Percentiles rank a stretch among this genome's conserved stretches.
These are phyloP conservation scores for Daldinia loculata DNA, from an alignment of 495 filamentous ascomycete genomes.

Conservation along the genomic window DNA sequence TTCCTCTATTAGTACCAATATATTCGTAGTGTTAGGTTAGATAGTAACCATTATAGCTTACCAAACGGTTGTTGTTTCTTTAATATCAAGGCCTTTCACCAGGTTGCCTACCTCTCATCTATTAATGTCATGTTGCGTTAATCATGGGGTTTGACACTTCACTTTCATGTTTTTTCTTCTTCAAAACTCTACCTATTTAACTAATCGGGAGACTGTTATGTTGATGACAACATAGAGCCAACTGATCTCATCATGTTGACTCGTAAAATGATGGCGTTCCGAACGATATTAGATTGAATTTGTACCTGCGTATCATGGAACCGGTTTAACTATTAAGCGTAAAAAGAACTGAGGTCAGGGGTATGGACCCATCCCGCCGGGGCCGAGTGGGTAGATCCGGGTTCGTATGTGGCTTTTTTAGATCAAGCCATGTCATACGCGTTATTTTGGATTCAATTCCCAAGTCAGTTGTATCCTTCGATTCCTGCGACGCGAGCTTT, in stretches of 20 bases:
- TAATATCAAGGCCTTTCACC: too few relatives aligned
- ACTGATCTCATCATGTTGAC: neutral
- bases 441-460: neutral
- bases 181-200: too few relatives aligned
- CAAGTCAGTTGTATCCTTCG: neutral
- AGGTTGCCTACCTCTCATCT: too few relatives aligned
- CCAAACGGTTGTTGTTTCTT: too few relatives aligned
- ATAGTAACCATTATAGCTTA: too few relatives aligned
- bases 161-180: too few relatives aligned
- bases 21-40: too few relatives aligned
- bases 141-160: too few relatives aligned
- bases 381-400: neutral
- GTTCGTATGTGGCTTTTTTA: neutral
- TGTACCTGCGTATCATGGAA: neutral
- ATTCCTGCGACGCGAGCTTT: neutral
- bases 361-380: neutral
- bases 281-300: neutral
- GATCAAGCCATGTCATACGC: neutral
- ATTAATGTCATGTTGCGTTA: too few relatives aligned
- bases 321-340: slow-evolving; percentile 25
- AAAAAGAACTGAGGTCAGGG: neutral
- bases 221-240: neutral
- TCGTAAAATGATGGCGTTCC: neutral
- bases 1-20: too few relatives aligned
- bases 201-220: neutral